Conservation (phyloP, 495 filamentous ascomycete genomes). For the Podospora conica region DNA sequence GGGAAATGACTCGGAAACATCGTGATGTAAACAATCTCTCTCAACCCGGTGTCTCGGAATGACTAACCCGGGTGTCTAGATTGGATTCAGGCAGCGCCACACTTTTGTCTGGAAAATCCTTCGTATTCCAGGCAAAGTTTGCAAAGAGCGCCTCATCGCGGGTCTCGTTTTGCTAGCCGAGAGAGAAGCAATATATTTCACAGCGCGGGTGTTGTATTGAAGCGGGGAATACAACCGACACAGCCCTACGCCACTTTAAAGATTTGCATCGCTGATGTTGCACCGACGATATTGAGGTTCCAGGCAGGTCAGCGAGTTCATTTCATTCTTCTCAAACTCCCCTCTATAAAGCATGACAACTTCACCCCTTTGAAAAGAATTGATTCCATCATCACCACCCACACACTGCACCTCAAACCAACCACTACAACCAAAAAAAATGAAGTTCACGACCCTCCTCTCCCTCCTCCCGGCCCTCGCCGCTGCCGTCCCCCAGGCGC, state of each 20-base stretch:
- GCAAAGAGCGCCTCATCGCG: background rate
- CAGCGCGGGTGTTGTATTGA: background rate
- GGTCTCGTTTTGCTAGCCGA: background rate
- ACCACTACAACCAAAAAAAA: background rate
- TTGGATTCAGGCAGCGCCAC: background rate
- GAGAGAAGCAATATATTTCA: background rate
- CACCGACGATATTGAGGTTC: background rate
- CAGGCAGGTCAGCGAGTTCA: background rate
- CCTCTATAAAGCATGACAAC: background rate
- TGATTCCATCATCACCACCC: no score
- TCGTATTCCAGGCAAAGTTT: background rate
- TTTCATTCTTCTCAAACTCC: background rate
- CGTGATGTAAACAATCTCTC: background rate
- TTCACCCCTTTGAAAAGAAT: no score
- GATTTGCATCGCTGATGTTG: background rate
- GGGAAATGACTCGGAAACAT: background rate
- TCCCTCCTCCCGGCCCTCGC: background rate
- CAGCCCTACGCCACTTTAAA: no score
- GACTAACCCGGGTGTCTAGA: background rate
- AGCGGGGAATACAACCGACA: background rate
- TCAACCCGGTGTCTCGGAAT: background rate
- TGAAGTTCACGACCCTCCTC: background rate
- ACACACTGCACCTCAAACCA: background rate
- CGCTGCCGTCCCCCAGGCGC: background rate
- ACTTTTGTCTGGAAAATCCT: background rate